These are phyloP conservation scores for Trypanosoma caninum DNA, from an alignment of 208 protist species.

Conservation along the genomic window DNA sequence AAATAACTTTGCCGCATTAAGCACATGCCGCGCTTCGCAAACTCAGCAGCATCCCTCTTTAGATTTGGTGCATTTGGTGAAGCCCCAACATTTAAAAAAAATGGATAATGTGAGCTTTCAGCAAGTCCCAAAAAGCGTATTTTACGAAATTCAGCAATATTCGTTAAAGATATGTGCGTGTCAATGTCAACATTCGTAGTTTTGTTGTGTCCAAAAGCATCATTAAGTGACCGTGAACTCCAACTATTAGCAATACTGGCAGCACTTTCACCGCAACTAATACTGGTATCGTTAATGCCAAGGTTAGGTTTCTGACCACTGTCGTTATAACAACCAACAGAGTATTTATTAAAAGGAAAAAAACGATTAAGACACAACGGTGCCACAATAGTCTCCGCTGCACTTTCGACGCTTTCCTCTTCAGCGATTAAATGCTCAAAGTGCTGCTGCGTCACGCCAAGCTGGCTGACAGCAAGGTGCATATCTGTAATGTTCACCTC, in stretches of 20 bases:
- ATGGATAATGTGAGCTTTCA: slow-evolving; percentile 21
- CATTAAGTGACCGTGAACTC: no score
- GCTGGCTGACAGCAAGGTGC: slow-evolving; percentile 37
- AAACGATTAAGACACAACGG: slow-evolving; percentile 13
- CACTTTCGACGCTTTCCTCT: neutral
- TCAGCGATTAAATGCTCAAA: slow-evolving; percentile 13
- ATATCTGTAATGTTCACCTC: slow-evolving; percentile 36
- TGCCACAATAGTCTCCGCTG: neutral
- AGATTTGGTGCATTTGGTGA: slow-evolving; percentile 16
- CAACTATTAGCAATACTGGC: no score
- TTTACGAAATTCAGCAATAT: neutral
- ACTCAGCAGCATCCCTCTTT: slow-evolving; percentile 43
- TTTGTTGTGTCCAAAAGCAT: no score
- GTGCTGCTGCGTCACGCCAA: slow-evolving; percentile 33
- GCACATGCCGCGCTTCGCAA: slow-evolving; percentile 64
- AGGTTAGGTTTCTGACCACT: neutral
- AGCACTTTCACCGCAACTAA: neutral
- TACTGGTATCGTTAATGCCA: neutral
- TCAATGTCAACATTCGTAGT: neutral
- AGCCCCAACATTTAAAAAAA: slow-evolving; percentile 44
- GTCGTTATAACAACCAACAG: neutral
- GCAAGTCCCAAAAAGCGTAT: slow-evolving; percentile 5
- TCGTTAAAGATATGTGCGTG: neutral
- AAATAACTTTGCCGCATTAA: slow-evolving; percentile 27
- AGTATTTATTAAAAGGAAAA: neutral